Evolutionary conservation across 2,329 filamentous ascomycete genomes (phyloP).

Genomic region (Lachnellula occidentalis): DNA sequence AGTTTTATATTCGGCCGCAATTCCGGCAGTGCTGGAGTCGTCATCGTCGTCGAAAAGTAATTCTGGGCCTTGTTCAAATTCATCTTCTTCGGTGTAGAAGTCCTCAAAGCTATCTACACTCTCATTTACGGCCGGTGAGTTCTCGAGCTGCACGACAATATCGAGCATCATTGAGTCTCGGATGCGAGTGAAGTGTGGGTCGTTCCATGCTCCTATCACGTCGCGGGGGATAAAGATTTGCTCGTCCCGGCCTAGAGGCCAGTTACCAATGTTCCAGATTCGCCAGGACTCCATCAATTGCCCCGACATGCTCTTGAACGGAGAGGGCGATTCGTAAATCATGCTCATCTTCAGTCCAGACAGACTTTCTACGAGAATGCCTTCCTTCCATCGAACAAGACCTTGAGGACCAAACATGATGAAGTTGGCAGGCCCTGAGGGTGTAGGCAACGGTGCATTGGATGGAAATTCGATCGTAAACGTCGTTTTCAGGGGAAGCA

Average conservation of each 20-base stretch:
- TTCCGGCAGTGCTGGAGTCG: slow-evolving; percentile 9
- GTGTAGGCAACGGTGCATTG: slow-evolving; percentile 31
- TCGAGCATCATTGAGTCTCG: slow-evolving; percentile 70
- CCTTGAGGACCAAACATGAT: slow-evolving; percentile 44
- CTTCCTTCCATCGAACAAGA: slow-evolving; percentile 42
- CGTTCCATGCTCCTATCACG: slow-evolving; percentile 68
- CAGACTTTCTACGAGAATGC: slow-evolving; percentile 46
- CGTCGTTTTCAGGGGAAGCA: slow-evolving; percentile 64
- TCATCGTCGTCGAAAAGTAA: slow-evolving; percentile 14
- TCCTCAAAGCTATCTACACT: slow-evolving; percentile 18
- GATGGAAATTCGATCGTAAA: slow-evolving; percentile 61
- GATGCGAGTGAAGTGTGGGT: slow-evolving; percentile 78
- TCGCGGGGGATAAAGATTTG: slow-evolving; percentile 74
- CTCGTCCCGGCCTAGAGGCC: slow-evolving; percentile 81
- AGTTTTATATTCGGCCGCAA: slow-evolving; percentile 31
- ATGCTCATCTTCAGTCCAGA: slow-evolving; percentile 60
- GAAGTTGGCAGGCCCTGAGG: slow-evolving; percentile 31
- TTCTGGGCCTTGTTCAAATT: slow-evolving; percentile 9
- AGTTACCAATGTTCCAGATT: slow-evolving; percentile 75
- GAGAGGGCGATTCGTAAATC: slow-evolving; percentile 52
- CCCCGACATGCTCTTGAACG: slow-evolving; percentile 29
- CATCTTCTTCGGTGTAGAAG: slow-evolving; percentile 15
- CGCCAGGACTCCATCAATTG: slow-evolving; percentile 50
- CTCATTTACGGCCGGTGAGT: slow-evolving; percentile 16
- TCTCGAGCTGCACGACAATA: slow-evolving; percentile 53